Conservation (phyloP, 2,329 filamentous ascomycete genomes). For the Fusarium guadeloupense region DNA sequence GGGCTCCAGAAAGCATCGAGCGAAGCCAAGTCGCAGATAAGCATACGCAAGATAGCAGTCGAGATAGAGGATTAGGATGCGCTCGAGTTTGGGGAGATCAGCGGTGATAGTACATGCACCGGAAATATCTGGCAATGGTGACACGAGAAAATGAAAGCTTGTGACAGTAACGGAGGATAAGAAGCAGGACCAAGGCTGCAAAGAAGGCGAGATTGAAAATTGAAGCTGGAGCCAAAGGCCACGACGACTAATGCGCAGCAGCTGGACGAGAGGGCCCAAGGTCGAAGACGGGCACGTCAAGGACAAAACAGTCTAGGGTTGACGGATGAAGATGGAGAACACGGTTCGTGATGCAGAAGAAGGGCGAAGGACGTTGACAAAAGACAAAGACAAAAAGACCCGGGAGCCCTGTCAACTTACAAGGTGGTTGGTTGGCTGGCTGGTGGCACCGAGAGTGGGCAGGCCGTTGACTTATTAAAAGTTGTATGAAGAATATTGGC, state of each 20-base stretch:
- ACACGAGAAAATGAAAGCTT: conserved; percentile 14
- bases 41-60: conserved; percentile 14
- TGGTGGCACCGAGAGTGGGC: conserved; percentile 20
- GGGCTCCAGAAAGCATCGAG: background rate
- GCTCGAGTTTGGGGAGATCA: conserved; percentile 28
- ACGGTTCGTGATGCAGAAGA: conserved; percentile 33
- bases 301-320: conserved; percentile 14
- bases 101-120: conserved; percentile 22
- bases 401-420: background rate
- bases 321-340: conserved; percentile 18
- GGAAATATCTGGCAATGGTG: conserved; percentile 28
- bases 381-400: conserved; percentile 8
- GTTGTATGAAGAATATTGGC: conserved; percentile 6
- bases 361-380: conserved; percentile 6
- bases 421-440: conserved; percentile 38
- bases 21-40: conserved; percentile 9
- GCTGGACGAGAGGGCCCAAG: too few species aligned
- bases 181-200: background rate
- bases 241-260: conserved; percentile 2
- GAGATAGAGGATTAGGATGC: conserved; percentile 22
- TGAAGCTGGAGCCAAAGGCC: background rate
- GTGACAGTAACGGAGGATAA: conserved; percentile 9
- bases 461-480: conserved; percentile 1
- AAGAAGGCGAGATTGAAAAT: background rate
- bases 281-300: conserved; percentile 1